Conservation (phyloP, 495 filamentous ascomycete genomes). For the Penicillium arizonense region DNA sequence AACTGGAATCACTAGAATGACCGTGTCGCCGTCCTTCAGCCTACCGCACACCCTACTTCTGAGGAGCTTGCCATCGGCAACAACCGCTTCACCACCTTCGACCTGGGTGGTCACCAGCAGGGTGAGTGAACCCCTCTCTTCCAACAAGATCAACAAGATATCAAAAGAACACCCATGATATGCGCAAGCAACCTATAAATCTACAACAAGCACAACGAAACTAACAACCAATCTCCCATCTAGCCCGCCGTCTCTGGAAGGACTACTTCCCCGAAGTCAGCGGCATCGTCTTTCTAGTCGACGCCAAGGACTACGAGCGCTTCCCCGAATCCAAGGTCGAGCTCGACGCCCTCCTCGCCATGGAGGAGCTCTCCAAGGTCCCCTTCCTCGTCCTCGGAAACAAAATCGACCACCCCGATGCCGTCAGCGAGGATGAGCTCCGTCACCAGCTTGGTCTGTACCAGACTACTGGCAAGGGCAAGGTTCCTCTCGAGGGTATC, state of each 20-base stretch:
- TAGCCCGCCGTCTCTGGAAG: conserved; percentile 94
- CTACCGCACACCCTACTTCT: conserved; percentile 86
- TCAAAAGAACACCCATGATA: no score
- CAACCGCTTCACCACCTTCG: conserved; percentile 95
- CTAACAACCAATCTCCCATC: neutral
- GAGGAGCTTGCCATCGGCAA: conserved; percentile 97
- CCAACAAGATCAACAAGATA: neutral
- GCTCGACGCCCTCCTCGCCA: conserved; percentile 87
- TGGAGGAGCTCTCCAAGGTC: conserved; percentile 91
- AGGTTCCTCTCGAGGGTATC: conserved; percentile 91
- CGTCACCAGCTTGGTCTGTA: conserved; percentile 86
- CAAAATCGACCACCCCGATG: conserved; percentile 98
- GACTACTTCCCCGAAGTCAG: conserved; percentile 99
- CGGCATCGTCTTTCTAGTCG: conserved; percentile 96
- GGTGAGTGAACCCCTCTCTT: conserved; percentile 49
- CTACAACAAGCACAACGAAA: neutral
- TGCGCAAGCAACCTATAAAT: no score
- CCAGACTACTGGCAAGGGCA: conserved; percentile 97
- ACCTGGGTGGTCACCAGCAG: conserved; percentile 96
- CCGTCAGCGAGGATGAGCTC: conserved; percentile 91
- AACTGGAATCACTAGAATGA: conserved; percentile 63
- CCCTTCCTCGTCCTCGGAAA: conserved; percentile 95
- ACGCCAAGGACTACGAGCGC: conserved; percentile 94
- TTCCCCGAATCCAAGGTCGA: conserved; percentile 93
- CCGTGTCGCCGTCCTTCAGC: conserved; percentile 88